phyloP scores from a whole-genome alignment of 2,329 filamentous ascomycete genomes.

The Ophiocordyceps australis region DNA sequence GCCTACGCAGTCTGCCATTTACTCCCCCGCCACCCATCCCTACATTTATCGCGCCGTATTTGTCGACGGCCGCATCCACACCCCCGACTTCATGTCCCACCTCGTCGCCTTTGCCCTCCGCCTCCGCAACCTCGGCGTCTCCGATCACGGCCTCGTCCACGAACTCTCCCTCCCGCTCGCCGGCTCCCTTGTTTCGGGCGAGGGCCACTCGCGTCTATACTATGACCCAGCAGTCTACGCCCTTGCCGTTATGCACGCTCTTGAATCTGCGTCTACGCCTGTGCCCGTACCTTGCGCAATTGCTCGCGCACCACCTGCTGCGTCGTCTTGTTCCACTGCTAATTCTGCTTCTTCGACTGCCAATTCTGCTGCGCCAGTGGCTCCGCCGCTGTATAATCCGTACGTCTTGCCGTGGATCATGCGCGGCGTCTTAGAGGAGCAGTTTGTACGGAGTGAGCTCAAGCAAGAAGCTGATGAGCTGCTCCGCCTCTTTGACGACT shows the following conservation, averaged over 20 bases:
- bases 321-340: slow-evolving; percentile 9
- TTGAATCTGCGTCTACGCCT: slow-evolving; percentile 48
- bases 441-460: slow-evolving; percentile 69
- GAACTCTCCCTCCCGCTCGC: slow-evolving; percentile 80
- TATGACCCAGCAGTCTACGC: slow-evolving; percentile 78
- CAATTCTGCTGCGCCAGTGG: slow-evolving; percentile 5
- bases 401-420: slow-evolving; percentile 93
- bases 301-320: slow-evolving; percentile 4
- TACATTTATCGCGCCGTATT: slow-evolving; percentile 95
- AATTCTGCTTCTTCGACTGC: slow-evolving; percentile 4
- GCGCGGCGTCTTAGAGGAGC: slow-evolving; percentile 81
- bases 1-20: slow-evolving; percentile 52
- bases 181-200: slow-evolving; percentile 77
- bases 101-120: slow-evolving; percentile 88
- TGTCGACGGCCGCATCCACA: slow-evolving; percentile 80
- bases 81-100: slow-evolving; percentile 84
- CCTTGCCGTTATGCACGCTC: slow-evolving; percentile 52
- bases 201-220: slow-evolving; percentile 86
- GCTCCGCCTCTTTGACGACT: slow-evolving; percentile 78
- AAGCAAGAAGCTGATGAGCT: slow-evolving; percentile 60
- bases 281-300: slow-evolving; percentile 14
- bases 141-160: slow-evolving; percentile 82
- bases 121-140: slow-evolving; percentile 78
- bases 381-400: slow-evolving; percentile 47
- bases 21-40: slow-evolving; percentile 70